A percentile compares a stretch with the other conserved stretches of the same genome.
phyloP scores from a whole-genome alignment of 2,329 filamentous ascomycete species.

The Cytospora piceae region DNA sequence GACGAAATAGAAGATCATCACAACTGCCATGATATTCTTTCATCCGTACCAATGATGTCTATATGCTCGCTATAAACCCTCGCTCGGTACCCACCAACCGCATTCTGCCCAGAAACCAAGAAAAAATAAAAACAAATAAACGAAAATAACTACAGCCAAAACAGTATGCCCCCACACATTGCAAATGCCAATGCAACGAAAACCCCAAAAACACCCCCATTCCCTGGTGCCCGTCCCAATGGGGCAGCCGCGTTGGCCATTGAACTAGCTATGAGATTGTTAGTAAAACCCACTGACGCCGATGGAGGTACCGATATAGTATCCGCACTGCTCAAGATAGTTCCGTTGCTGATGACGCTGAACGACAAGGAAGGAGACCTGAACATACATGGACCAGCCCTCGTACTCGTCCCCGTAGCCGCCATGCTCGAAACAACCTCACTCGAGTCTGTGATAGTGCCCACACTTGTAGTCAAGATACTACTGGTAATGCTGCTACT shows the following conservation, averaged over 20 bases:
- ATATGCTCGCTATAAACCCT: constrained; percentile 3
- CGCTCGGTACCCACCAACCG: background rate
- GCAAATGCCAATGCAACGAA: constrained; percentile 18
- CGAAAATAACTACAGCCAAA: constrained; percentile 14
- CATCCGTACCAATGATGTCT: background rate
- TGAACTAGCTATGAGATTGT: constrained; percentile 22
- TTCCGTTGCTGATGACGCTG: background rate
- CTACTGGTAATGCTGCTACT: constrained; percentile 19
- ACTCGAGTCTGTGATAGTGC: background rate
- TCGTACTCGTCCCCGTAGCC: constrained; percentile 5
- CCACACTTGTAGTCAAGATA: constrained; percentile 24
- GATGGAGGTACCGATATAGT: background rate
- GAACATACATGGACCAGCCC: background rate
- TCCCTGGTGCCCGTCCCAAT: constrained; percentile 5
- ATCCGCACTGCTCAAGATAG: constrained; percentile 6
- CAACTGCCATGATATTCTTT: background rate
- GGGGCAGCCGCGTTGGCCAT: constrained; percentile 13
- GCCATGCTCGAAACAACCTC: background rate
- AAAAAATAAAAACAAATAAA: background rate
- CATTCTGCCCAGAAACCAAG: too few relatives aligned
- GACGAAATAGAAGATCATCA: too few relatives aligned
- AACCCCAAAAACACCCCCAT: constrained; percentile 11
- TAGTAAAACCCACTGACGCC: constrained; percentile 9
- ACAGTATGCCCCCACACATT: constrained; percentile 21
- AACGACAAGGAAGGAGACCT: background rate